phyloP scores from a whole-genome alignment of 352 stramenopile genomes.

The Globisporangium radiosum region DNA sequence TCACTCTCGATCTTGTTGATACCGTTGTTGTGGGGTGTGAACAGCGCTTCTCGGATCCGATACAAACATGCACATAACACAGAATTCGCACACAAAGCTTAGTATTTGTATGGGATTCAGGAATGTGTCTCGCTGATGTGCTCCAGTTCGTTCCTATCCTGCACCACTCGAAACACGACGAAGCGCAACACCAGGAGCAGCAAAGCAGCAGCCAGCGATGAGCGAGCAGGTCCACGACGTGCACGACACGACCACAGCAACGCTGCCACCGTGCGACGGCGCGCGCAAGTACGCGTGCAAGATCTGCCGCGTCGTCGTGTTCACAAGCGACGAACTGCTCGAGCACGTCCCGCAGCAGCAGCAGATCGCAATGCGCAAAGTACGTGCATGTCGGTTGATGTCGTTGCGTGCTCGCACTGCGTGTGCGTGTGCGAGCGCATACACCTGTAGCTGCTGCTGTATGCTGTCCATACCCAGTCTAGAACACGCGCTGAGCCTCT shows the following conservation, averaged over 20 bases:
- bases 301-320: conserved; percentile 60
- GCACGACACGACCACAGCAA: background rate
- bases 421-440: background rate
- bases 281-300: conserved; percentile 53
- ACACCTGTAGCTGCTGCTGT: background rate
- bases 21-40: no score
- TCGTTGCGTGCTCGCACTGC: background rate
- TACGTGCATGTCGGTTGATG: conserved; percentile 7
- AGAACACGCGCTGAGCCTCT: background rate
- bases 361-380: conserved; percentile 52
- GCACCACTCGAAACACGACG: no score
- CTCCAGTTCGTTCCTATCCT: no score
- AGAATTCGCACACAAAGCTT: no score
- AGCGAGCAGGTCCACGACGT: conserved; percentile 9
- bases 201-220: no score
- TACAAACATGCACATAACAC: no score
- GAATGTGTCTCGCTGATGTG: no score
- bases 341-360: conserved; percentile 56
- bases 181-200: no score
- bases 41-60: no score
- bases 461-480: background rate
- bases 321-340: conserved; percentile 51
- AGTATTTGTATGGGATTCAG: no score
- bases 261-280: conserved; percentile 4
- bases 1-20: no score